Evolutionary conservation across 352 stramenopile genomes (phyloP), one percentile per base, ranked within the genome.

Genomic region (Pythium coloratum): DNA sequence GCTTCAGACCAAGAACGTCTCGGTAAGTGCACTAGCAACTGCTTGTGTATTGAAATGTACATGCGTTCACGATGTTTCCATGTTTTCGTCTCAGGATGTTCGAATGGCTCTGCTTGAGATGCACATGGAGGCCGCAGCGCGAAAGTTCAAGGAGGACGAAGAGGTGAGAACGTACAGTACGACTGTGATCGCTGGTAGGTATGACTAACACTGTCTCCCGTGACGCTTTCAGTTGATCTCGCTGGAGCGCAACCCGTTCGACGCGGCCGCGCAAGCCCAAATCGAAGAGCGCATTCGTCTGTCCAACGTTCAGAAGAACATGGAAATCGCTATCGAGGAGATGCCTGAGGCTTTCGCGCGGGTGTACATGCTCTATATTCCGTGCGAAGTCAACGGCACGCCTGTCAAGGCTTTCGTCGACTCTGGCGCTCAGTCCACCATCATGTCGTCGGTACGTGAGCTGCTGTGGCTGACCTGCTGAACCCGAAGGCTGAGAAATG

Each of bases 361-460:
- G 12, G 87, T 97, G 44, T 86, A 81, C 49, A 97, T 97, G 91
- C 78, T 97, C 38, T 97, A 97, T 69, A 92, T 96, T 42, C 75
- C 81, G 16, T 94, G 86, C 36, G 82, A 92, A 61, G 88, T 96
- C 3, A 96, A 96, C 56, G 82, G 82, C 16, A 84, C 62, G 12
- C 78, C 87, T 44, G 85, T 97, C 14, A 97, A 97, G 65, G 86
- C 90, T n/a, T 97, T 97, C 55, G 88, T 97, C 13, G 91, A 97
- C 63, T 96, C 86, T 0, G 91, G 91, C 30, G 91, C 91, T 10
- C 91, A 97, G 67, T 96, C 82, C 20, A 97, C 90, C 16, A 97
- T 98, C 75, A 98, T 98, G 90, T 97, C 89, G 6, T 93, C 84
- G 59, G 88, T 95, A 72, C 54, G 70, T 73, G 32, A 30, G 28